phyloP scores from a whole-genome alignment of 345 rosid species.

The Eucalyptus pumila region DNA sequence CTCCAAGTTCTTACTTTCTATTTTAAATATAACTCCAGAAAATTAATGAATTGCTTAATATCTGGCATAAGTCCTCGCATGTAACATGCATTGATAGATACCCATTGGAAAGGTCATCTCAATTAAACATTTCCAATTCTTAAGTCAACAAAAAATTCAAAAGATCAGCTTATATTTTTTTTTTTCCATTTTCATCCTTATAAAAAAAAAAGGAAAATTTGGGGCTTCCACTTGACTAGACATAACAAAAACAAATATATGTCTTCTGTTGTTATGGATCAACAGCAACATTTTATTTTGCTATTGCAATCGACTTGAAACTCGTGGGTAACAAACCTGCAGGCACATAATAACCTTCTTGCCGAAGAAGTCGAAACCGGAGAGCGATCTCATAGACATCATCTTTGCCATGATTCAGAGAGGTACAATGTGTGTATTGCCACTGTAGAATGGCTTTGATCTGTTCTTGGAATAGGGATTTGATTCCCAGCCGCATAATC shows the following conservation, averaged over 20 bases:
- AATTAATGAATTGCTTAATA: too few species aligned
- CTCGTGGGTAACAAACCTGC: not conserved
- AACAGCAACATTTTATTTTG: not conserved
- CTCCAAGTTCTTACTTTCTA: too few species aligned
- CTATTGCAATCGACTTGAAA: not conserved
- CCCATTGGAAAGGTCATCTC: not conserved
- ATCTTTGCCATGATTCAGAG: not conserved
- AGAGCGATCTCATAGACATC: constrained; percentile 9
- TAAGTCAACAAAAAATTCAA: not conserved
- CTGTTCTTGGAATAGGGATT: not conserved
- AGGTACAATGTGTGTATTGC: not conserved
- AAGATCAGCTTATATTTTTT: not conserved
- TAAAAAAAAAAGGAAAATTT: not conserved
- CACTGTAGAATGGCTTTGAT: not conserved
- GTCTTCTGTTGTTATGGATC: not conserved
- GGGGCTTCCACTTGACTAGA: not conserved
- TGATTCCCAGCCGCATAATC: not conserved
- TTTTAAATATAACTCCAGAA: not conserved
- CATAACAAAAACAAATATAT: not conserved
- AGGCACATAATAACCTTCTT: constrained; percentile 12
- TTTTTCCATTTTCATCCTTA: not conserved
- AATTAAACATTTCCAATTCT: not conserved
- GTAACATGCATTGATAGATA: not conserved
- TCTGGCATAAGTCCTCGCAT: not conserved
- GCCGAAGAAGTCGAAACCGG: constrained; percentile 20